These are phyloP conservation scores for Gamsiella multidivaricata DNA, from an alignment of 192 early-diverging fungal genomes.

Conservation along the genomic window DNA sequence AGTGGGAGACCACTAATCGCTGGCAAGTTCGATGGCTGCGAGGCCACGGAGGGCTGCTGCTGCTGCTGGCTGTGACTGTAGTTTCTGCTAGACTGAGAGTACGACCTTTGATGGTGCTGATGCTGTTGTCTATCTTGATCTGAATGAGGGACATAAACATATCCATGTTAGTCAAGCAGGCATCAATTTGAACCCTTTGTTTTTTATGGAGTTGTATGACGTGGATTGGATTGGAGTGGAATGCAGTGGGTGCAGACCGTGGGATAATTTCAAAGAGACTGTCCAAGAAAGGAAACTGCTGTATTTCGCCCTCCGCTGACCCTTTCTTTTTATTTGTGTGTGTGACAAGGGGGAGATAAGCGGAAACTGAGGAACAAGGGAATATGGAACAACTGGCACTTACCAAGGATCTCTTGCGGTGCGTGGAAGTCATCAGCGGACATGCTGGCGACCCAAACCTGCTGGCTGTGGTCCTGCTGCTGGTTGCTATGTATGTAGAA, in stretches of 20 bases:
- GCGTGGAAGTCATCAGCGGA: conserved; percentile 20
- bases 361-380: conserved; percentile 1
- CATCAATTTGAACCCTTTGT: too few relatives aligned
- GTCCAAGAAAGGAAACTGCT: neutral
- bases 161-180: neutral
- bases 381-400: conserved; percentile 1
- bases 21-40: conserved; percentile 20
- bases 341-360: neutral
- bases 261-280: neutral
- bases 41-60: conserved; percentile 20
- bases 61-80: conserved; percentile 12
- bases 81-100: conserved; percentile 23
- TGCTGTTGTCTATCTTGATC: conserved; percentile 34
- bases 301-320: too few relatives aligned
- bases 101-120: conserved; percentile 26
- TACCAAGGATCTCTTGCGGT: conserved; percentile 46
- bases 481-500: neutral
- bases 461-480: conserved; percentile 20
- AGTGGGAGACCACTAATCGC: conserved; percentile 31
- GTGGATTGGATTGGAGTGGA: too few relatives aligned
- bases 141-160: neutral
- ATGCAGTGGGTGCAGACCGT: too few relatives aligned
- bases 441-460: conserved; percentile 42
- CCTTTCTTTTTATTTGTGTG: neutral
- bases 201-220: too few relatives aligned